Percentiles rank a stretch among this genome's conserved stretches.
phyloP scores from a whole-genome alignment of 2,329 filamentous ascomycete species.

The Hypoxylon sp. region DNA sequence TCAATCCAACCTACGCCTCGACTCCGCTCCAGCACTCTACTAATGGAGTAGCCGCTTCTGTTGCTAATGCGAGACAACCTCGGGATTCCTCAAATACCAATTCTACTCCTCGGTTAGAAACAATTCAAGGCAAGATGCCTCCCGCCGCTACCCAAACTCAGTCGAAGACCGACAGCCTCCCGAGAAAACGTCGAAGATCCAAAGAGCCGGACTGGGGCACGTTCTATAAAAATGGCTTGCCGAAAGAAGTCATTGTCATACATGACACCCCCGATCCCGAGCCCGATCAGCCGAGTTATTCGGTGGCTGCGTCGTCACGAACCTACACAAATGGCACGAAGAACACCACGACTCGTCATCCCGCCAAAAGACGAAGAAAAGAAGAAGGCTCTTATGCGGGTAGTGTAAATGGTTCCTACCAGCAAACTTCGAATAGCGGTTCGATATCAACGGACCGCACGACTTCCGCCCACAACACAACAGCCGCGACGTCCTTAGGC shows the following conservation, averaged over 20 bases:
- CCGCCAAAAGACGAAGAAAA: constrained; percentile 80
- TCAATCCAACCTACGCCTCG: constrained; percentile 42
- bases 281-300: constrained; percentile 45
- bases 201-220: constrained; percentile 80
- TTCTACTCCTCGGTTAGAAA: constrained; percentile 51
- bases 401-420: constrained; percentile 74
- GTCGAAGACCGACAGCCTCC: constrained; percentile 47
- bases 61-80: constrained; percentile 49
- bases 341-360: constrained; percentile 58
- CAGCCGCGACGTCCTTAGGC: constrained; percentile 86
- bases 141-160: constrained; percentile 47
- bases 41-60: constrained; percentile 55
- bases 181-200: constrained; percentile 67
- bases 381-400: constrained; percentile 77
- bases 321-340: constrained; percentile 52
- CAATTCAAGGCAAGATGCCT: constrained; percentile 53
- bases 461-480: constrained; percentile 83
- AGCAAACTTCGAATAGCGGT: constrained; percentile 76
- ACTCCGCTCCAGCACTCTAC: constrained; percentile 43
- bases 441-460: constrained; percentile 88
- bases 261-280: constrained; percentile 75
- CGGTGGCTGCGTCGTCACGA: constrained; percentile 50
- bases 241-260: constrained; percentile 88
- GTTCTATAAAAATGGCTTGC: constrained; percentile 86
- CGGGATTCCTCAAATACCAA: constrained; percentile 50